phyloP scores from a whole-genome alignment of 1,284 basidiomycete genomes.

The Calocybe gambosa region DNA sequence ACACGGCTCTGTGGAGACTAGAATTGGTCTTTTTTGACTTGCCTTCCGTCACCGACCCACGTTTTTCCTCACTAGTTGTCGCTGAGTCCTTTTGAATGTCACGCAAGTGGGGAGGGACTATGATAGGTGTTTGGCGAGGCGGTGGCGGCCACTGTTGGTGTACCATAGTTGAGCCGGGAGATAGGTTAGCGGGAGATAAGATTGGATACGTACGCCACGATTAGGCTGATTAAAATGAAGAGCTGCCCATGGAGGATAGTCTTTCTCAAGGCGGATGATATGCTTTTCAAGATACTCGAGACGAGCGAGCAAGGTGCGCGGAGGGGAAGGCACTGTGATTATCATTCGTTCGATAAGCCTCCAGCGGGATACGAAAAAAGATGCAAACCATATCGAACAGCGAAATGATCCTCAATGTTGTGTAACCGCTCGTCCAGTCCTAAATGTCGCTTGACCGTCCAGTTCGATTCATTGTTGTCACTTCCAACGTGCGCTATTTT shows the following conservation, averaged over 20 bases:
- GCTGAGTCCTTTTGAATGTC: not conserved
- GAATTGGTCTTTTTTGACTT: constrained; percentile 8
- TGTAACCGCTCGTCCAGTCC: constrained; percentile 54
- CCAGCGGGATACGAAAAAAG: not conserved
- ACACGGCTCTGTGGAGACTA: constrained; percentile 12
- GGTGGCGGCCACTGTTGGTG: constrained; percentile 13
- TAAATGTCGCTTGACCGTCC: constrained; percentile 41
- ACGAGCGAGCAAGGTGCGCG: constrained; percentile 54
- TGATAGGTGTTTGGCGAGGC: constrained; percentile 15
- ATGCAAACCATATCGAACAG: constrained; percentile 61
- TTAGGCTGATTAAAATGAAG: constrained; percentile 77
- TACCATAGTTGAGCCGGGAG: not conserved
- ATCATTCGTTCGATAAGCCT: not conserved
- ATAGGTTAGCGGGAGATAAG: constrained; percentile 8
- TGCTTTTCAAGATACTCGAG: constrained; percentile 70
- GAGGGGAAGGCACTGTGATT: constrained; percentile 58
- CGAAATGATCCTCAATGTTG: constrained; percentile 63
- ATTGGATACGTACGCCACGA: constrained; percentile 53
- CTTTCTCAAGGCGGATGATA: constrained; percentile 64
- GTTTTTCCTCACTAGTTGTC: not conserved
- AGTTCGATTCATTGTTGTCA: constrained; percentile 24
- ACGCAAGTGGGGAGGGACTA: constrained; percentile 13
- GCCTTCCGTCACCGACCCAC: not conserved
- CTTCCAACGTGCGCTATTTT: not conserved
- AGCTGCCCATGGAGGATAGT: constrained; percentile 79